A percentile compares a stretch with the other conserved stretches of the same genome.
These are phyloP conservation scores for Rugonectria rugulosa DNA, from an alignment of 2,329 filamentous ascomycete species.

Conservation along the genomic window DNA sequence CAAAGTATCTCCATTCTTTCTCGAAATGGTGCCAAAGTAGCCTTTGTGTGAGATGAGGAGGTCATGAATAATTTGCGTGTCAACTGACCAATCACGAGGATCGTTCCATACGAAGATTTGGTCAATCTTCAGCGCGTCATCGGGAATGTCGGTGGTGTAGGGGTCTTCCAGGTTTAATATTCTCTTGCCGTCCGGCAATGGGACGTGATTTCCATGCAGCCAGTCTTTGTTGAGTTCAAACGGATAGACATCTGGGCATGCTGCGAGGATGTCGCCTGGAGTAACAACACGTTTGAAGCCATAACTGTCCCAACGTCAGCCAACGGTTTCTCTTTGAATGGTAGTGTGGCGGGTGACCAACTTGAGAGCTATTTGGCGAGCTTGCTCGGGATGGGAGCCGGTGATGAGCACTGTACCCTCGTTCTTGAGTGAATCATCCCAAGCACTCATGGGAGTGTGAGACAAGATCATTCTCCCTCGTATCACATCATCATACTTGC, in stretches of 20 bases:
- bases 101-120: conserved; percentile 96
- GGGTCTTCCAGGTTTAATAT: conserved; percentile 42
- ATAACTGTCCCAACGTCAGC: conserved; percentile 50
- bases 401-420: conserved; percentile 72
- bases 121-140: conserved; percentile 74
- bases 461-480: conserved; percentile 69
- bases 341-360: conserved; percentile 42
- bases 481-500: conserved; percentile 44
- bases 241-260: conserved; percentile 81
- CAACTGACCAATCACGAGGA: conserved; percentile 93
- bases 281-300: conserved; percentile 86
- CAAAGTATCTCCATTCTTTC: conserved; percentile 70
- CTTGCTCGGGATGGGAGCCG: conserved; percentile 72
- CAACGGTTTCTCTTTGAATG: conserved; percentile 26
- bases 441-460: conserved; percentile 85
- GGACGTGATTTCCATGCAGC: conserved; percentile 39
- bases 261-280: conserved; percentile 81
- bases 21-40: conserved; percentile 79
- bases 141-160: conserved; percentile 45
- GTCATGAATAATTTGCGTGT: conserved; percentile 85
- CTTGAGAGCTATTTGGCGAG: conserved; percentile 75
- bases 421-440: conserved; percentile 46
- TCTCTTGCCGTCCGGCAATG: conserved; percentile 45
- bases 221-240: conserved; percentile 63
- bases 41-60: conserved; percentile 81